Evolutionary conservation across 108 stramenopile genomes (phyloP), one percentile per base, ranked within the genome.

Genomic region (Skeletonema costatum): DNA sequence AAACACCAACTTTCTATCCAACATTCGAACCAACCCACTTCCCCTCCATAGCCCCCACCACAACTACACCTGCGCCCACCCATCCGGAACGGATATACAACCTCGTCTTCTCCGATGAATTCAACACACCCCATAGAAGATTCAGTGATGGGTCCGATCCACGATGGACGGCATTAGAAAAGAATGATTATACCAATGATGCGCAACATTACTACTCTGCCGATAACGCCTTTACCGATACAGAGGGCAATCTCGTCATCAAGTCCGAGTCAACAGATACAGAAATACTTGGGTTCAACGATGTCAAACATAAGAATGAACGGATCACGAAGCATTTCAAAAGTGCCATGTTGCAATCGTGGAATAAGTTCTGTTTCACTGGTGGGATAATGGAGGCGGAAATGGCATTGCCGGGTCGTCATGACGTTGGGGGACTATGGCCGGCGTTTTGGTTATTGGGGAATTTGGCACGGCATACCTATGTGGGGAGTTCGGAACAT

Each of bases 301-400:
- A 97, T 60, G 53, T 87, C 4, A 86, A 75, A 51, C 36, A 69
- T 42, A 85, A 88, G 74, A 93, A 92, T 61, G 80, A 81, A 29
- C 60, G 73, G 1, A 84, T 89, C 21, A 87, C 84, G 14, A 98
- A 97, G 71, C 87, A 97, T 71, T 98, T 98, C 75, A 67, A 70
- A 38, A 92, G 91, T 51, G 99, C 93, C 41, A 98, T 99, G 98
- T 8, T 99, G 36, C 98, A 97, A 73, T 75, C 85, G 8, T 99
- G 99, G 99, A 96, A 99, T 78, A 99, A 99, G 69, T 99, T 99
- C 78, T 99, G 99, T 77, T 98, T 98, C 74, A 97, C 97, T 1
- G 99, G 99, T 16, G 99, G 99, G 21, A 87, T 98, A 39, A 72
- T 98, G 51, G 98, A 98, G 74, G 90, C 97, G 16, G 80, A 90